These are phyloP conservation scores for Penicillium egyptiacum DNA, from an alignment of 495 filamentous ascomycete genomes.

Conservation along the genomic window DNA sequence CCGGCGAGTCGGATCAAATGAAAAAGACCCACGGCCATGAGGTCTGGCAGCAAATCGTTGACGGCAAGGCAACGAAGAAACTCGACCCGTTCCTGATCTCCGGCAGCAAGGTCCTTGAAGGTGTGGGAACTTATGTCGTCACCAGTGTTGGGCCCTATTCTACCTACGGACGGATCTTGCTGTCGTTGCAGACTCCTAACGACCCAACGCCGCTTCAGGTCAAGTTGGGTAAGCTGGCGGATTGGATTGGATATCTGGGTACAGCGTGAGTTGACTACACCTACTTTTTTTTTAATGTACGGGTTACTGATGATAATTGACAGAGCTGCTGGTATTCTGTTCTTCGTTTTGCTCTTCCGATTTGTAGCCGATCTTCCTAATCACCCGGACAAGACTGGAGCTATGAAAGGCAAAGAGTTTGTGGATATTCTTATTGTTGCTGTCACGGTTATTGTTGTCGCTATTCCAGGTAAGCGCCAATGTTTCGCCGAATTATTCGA, in stretches of 20 bases:
- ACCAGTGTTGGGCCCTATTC: slow-evolving; percentile 64
- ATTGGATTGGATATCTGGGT: slow-evolving; percentile 62
- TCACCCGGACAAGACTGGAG: slow-evolving; percentile 44
- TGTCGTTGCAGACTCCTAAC: slow-evolving; percentile 58
- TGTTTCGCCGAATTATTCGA: not conserved
- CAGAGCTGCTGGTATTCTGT: slow-evolving; percentile 60
- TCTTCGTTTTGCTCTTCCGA: slow-evolving; percentile 61
- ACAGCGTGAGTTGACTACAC: slow-evolving; percentile 33
- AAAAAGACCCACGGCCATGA: slow-evolving; percentile 62
- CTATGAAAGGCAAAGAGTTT: slow-evolving; percentile 63
- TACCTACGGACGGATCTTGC: slow-evolving; percentile 64
- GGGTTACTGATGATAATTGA: slow-evolving; percentile 30
- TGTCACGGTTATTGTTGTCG: slow-evolving; percentile 70
- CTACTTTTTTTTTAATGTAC: not conserved
- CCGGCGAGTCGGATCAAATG: slow-evolving; percentile 68
- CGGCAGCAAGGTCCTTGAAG: slow-evolving; percentile 64
- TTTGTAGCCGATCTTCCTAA: slow-evolving; percentile 55
- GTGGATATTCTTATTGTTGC: slow-evolving; percentile 67
- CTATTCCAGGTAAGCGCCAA: slow-evolving; percentile 54
- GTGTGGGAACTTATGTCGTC: slow-evolving; percentile 63
- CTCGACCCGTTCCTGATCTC: slow-evolving; percentile 66
- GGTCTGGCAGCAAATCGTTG: slow-evolving; percentile 56
- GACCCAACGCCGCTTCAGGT: slow-evolving; percentile 65
- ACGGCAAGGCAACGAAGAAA: slow-evolving; percentile 55
- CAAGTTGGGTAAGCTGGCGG: slow-evolving; percentile 61